phyloP scores from a whole-genome alignment of 352 stramenopile species.

The Pythium chondricola region DNA sequence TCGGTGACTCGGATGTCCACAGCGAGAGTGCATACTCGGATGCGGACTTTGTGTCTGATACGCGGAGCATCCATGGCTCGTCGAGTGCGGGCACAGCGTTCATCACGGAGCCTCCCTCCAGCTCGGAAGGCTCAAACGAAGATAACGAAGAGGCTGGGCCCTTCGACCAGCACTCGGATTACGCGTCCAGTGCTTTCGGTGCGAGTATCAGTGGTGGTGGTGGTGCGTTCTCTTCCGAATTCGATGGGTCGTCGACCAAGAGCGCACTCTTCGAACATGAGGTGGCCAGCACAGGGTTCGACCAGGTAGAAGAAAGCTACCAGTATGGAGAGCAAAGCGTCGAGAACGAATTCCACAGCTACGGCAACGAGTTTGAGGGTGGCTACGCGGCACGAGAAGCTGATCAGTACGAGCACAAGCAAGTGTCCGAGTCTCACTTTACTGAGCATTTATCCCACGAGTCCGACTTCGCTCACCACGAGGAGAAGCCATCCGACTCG shows the following conservation, averaged over 20 bases:
- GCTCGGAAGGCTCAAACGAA: conserved; percentile 62
- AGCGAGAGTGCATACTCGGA: conserved; percentile 64
- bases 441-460: no score
- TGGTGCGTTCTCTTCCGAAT: conserved; percentile 15
- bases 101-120: conserved; percentile 65
- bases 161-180: conserved; percentile 18
- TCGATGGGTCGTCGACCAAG: conserved; percentile 19
- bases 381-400: background rate
- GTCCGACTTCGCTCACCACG: no score
- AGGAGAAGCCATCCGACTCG: no score
- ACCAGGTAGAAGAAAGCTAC: conserved; percentile 9
- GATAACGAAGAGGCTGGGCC: conserved; percentile 13
- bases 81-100: conserved; percentile 76
- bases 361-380: conserved; percentile 12
- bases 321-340: conserved; percentile 11
- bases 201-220: conserved; percentile 2
- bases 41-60: conserved; percentile 54
- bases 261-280: conserved; percentile 21
- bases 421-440: no score
- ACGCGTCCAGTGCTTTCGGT: conserved; percentile 24
- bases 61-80: conserved; percentile 59
- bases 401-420: background rate
- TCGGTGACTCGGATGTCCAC: conserved; percentile 63
- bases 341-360: conserved; percentile 4
- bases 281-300: conserved; percentile 16